Percentiles rank a stretch among this genome's conserved stretches.
These are phyloP conservation scores for Eucalyptus lansdowneana DNA, from an alignment of 345 rosid species.

Conservation along the genomic window DNA sequence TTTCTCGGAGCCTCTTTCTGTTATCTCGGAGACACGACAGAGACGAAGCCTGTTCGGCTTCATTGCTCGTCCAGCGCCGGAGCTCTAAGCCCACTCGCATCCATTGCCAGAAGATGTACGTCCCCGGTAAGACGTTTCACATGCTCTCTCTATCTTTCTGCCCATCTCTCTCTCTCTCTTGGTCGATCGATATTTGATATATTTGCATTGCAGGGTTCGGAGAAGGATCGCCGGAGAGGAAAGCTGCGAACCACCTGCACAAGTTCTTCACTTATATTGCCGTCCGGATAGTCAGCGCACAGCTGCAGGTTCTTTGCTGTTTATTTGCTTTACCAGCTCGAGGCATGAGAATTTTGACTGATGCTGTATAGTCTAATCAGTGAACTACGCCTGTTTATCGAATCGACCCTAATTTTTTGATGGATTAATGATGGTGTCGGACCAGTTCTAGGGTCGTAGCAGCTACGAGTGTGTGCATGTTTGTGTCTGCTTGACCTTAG, in stretches of 20 bases:
- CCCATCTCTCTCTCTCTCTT: background rate
- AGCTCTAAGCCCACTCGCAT: conserved; percentile 5
- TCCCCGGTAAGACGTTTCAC: conserved; percentile 21
- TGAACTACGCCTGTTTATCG: background rate
- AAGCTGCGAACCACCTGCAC: conserved; percentile 66
- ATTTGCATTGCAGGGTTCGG: conserved; percentile 42
- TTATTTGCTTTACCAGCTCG: background rate
- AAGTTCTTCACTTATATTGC: conserved; percentile 70
- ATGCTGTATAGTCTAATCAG: background rate
- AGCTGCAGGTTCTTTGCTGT: conserved; percentile 44
- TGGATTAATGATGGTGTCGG: background rate
- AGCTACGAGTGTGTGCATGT: background rate
- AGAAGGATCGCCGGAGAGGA: conserved; percentile 86
- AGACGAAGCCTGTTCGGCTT: background rate
- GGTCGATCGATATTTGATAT: background rate
- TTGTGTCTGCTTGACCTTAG: background rate
- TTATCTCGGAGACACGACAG: conserved; percentile 2
- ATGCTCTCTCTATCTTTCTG: background rate
- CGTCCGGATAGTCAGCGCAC: conserved; percentile 63
- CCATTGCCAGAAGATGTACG: conserved; percentile 51
- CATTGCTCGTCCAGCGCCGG: background rate
- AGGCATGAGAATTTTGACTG: background rate
- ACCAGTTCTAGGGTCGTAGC: background rate
- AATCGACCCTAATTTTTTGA: background rate
- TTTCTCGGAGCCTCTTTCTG: conserved; percentile 7